Conservation (phyloP, 495 filamentous ascomycete species). For the Polyplosphaeria fusca region DNA sequence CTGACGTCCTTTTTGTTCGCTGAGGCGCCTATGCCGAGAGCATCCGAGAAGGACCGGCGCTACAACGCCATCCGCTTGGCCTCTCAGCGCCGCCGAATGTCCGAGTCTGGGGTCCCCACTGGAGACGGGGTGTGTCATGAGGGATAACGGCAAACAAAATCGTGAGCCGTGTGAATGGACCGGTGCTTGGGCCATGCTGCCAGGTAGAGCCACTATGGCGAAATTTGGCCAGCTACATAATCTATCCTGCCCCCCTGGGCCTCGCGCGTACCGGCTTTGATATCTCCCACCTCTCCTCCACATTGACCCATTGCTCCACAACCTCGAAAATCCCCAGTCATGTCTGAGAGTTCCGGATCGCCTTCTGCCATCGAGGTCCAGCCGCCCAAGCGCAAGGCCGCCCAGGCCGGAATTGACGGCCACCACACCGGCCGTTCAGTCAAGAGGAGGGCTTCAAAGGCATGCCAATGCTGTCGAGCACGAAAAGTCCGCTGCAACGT, state of each 20-base stretch:
- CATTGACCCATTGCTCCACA: conserved; percentile 1
- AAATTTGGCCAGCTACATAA: conserved; percentile 29
- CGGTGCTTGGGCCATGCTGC: neutral
- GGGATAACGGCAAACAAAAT: conserved; percentile 28
- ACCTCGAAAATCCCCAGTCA: conserved; percentile 6
- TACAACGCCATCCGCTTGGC: neutral
- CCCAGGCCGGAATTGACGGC: conserved; percentile 40
- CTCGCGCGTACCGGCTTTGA: conserved; percentile 10
- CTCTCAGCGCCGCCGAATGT: conserved; percentile 16
- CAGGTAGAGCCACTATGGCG: conserved; percentile 30
- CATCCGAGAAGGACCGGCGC: conserved; percentile 23
- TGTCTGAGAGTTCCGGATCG: conserved; percentile 33
- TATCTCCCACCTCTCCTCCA: conserved; percentile 1
- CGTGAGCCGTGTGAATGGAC: conserved; percentile 23
- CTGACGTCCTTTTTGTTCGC: conserved; percentile 27
- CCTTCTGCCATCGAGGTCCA: conserved; percentile 31
- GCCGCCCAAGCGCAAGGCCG: conserved; percentile 42
- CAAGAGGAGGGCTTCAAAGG: conserved; percentile 81
- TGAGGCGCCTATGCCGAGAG: too few relatives aligned
- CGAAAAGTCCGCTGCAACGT: conserved; percentile 95
- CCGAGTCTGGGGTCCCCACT: conserved; percentile 30
- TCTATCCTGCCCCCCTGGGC: conserved; percentile 6
- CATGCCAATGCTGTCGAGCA: conserved; percentile 80
- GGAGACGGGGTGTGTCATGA: conserved; percentile 27
- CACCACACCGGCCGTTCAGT: conserved; percentile 46